Base-by-base conservation (phyloP, 1,284 basidiomycete genomes). In the Ceratobasidium sp. region DNA sequence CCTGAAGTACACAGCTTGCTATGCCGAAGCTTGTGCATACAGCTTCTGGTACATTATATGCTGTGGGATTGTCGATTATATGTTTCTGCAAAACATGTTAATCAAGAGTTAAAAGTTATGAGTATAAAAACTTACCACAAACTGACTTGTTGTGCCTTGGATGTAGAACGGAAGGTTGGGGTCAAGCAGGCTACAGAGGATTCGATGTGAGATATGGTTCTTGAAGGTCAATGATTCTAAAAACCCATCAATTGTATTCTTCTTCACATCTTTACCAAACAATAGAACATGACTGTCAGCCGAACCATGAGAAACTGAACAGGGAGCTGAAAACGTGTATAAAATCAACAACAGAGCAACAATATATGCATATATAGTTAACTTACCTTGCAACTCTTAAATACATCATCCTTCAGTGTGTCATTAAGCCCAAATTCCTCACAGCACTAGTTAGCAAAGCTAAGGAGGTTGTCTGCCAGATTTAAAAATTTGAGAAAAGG, bases 381-480 rank as follows among this genome's bases (percentile, higher is more conserved):
- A 54, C 63, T 25, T 21, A 67, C 63, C 36, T 67, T 12, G 5
- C 30, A 54, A 8, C 16, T 42, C 30, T 14, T 38, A 28, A 67
- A 25, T 7, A 56, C 51, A 21, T 67, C 63, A 25, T 23, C 36
- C 25, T 67, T 67, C 14, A 36, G 18, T 12, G 23, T 16, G 33
- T 54, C 51, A 16, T 28, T 54, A n/a, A 67, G 49, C 9, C 49
- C 63, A 54, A 67, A 67, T 30, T 67, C 63, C 51, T 56, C 36
- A 38, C 63, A 67, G 23, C 63, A 67, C 38, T 6, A 16, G 18
- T 11, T 11, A 7, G 56, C 56, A 59, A 38, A 59, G 14, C 16
- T 28, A 25, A 16, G 7, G 12, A 33, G 8, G 23, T 16, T n/a
- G 12, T 30, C 11, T 56, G 30, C 23, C 53, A 36, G 25, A 12